These are phyloP conservation scores for Fusarium buharicum DNA, from an alignment of 2,329 filamentous ascomycete species.

Conservation along the genomic window DNA sequence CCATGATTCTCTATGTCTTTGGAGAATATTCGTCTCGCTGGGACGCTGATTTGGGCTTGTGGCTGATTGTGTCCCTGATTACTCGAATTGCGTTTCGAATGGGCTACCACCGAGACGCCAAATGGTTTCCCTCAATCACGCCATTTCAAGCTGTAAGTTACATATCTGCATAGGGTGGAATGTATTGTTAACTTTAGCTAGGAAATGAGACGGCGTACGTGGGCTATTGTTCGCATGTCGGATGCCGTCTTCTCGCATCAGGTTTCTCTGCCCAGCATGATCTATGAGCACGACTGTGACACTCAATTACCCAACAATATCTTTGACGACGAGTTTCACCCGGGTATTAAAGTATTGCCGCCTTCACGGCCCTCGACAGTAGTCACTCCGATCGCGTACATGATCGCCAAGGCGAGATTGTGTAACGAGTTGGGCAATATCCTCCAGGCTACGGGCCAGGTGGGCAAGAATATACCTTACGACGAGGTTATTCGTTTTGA, in stretches of 20 bases:
- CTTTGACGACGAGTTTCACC: constrained; percentile 82
- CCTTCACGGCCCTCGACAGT: constrained; percentile 74
- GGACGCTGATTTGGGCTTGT: constrained; percentile 77
- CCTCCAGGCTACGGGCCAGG: constrained; percentile 69
- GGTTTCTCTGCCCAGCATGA: constrained; percentile 73
- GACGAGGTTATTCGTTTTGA: constrained; percentile 73
- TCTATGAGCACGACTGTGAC: constrained; percentile 79
- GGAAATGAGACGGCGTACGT: constrained; percentile 77
- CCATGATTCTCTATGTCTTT: constrained; percentile 78
- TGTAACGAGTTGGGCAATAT: constrained; percentile 77
- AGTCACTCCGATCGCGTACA: constrained; percentile 80
- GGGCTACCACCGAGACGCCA: constrained; percentile 82
- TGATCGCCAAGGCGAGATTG: constrained; percentile 78
- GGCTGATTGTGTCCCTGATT: constrained; percentile 65
- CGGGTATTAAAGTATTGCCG: constrained; percentile 74
- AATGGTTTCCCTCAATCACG: constrained; percentile 75
- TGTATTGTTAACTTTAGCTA: constrained; percentile 42
- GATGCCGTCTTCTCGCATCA: constrained; percentile 84
- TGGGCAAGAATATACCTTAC: constrained; percentile 67
- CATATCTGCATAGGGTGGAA: background rate
- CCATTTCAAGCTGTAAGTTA: constrained; percentile 74
- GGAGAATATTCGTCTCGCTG: constrained; percentile 78
- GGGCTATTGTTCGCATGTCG: constrained; percentile 76
- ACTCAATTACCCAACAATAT: constrained; percentile 80
- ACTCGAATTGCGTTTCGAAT: constrained; percentile 72